phyloP scores from a whole-genome alignment of 495 filamentous ascomycete genomes.

The Cercophora samala region DNA sequence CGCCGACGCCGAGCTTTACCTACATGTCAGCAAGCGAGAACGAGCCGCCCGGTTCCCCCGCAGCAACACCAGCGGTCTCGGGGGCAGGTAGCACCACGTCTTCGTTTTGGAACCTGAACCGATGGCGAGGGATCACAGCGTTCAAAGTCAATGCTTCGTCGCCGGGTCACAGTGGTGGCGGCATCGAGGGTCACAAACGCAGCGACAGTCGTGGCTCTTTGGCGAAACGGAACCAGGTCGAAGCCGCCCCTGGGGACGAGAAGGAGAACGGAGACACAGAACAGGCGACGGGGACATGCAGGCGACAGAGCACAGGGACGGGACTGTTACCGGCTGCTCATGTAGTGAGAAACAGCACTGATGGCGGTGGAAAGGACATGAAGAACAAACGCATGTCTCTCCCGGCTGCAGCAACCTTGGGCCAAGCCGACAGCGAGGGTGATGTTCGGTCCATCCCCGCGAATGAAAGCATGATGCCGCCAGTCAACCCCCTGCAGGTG shows the following conservation, averaged over 20 bases:
- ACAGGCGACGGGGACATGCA: not conserved
- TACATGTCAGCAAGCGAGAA: conserved; percentile 34
- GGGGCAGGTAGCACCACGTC: conserved; percentile 28
- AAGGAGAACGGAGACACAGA: conserved; percentile 3
- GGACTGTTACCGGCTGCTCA: not conserved
- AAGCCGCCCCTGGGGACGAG: not conserved
- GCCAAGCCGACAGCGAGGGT: conserved; percentile 10
- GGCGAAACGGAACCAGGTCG: not conserved
- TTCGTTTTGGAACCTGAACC: conserved; percentile 46
- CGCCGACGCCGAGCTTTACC: conserved; percentile 42
- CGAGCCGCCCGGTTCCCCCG: conserved; percentile 27
- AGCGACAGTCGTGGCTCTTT: conserved; percentile 15
- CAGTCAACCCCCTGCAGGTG: conserved; percentile 13
- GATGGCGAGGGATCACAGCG: conserved; percentile 40
- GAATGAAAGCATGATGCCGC: not conserved
- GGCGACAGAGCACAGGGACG: not conserved
- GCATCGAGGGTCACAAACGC: conserved; percentile 15
- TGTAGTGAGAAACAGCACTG: conserved; percentile 4
- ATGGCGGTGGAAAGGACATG: not conserved
- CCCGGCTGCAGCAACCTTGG: not conserved
- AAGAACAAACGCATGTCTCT: conserved; percentile 24
- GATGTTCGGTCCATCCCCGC: conserved; percentile 11
- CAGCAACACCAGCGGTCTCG: conserved; percentile 25
- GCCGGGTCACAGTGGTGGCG: conserved; percentile 1
- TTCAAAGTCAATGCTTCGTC: conserved; percentile 23